A percentile compares a stretch with the other conserved stretches of the same genome.
phyloP scores from a whole-genome alignment of 2,329 filamentous ascomycete species.

The Penicillium sp. region DNA sequence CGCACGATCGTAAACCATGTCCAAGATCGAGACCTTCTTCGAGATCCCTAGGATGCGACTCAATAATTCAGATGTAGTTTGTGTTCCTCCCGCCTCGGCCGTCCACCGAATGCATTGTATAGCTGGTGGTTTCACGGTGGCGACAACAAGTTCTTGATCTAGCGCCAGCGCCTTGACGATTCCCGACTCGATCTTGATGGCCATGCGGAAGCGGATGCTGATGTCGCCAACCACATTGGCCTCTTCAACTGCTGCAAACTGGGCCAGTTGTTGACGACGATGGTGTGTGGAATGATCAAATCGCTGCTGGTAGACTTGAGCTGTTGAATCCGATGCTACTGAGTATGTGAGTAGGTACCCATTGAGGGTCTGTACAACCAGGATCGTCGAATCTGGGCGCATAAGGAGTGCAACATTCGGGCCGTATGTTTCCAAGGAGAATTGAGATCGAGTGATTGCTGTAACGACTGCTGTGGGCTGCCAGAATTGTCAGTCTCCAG shows the following conservation, averaged over 20 bases:
- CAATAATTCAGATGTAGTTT: conserved; percentile 87
- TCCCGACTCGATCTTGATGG: conserved; percentile 95
- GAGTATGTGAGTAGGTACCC: conserved; percentile 95
- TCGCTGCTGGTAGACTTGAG: conserved; percentile 79
- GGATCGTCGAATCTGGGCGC: conserved; percentile 85
- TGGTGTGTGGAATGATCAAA: conserved; percentile 56
- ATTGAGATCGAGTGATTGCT: conserved; percentile 74
- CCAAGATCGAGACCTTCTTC: conserved; percentile 70
- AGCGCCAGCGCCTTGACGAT: conserved; percentile 84
- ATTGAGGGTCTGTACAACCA: conserved; percentile 80
- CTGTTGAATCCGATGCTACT: conserved; percentile 76
- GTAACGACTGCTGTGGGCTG: conserved; percentile 87
- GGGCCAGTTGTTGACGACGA: conserved; percentile 46
- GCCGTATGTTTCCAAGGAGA: conserved; percentile 80
- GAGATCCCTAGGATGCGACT: conserved; percentile 83
- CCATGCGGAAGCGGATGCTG: conserved; percentile 90
- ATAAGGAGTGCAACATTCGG: conserved; percentile 80
- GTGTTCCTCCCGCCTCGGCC: conserved; percentile 73
- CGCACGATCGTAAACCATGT: conserved; percentile 90
- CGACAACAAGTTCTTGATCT: conserved; percentile 88
- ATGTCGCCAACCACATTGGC: conserved; percentile 79
- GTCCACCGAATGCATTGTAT: conserved; percentile 96
- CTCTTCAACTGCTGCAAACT: conserved; percentile 71
- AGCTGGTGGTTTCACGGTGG: conserved; percentile 87
- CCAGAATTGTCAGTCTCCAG: conserved; percentile 24